Evolutionary conservation across 148 eudicot genomes (phyloP).

Genomic region (Spergularia marina): DNA sequence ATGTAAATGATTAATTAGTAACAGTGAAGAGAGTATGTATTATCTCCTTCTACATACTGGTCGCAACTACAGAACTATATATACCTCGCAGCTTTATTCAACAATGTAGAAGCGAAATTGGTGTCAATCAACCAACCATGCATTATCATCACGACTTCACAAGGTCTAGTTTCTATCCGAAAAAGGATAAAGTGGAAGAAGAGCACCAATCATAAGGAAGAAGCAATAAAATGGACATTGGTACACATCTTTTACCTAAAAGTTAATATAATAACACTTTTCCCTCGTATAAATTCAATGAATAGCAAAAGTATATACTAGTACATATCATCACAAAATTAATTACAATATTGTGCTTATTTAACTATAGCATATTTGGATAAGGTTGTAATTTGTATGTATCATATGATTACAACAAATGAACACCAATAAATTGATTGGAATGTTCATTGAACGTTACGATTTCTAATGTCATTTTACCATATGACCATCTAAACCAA

Average conservation of each 20-base stretch:
- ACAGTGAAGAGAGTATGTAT: too few relatives aligned
- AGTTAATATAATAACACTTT: too few relatives aligned
- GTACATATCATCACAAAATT: background rate
- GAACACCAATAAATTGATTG: too few relatives aligned
- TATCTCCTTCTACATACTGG: too few relatives aligned
- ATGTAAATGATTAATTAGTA: too few relatives aligned
- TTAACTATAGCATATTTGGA: background rate
- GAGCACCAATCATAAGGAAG: background rate
- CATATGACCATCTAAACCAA: background rate
- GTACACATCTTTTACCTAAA: too few relatives aligned
- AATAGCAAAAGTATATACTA: background rate
- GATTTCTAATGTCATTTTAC: too few relatives aligned
- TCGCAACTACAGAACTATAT: too few relatives aligned
- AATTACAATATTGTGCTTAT: background rate
- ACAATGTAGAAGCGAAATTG: background rate
- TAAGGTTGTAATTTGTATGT: background rate
- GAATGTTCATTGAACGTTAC: too few relatives aligned
- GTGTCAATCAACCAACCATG: background rate
- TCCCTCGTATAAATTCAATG: background rate
- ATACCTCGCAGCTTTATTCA: too few relatives aligned
- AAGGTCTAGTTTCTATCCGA: background rate
- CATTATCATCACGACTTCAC: constrained; percentile 5
- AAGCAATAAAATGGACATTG: background rate
- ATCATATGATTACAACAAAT: too few relatives aligned
- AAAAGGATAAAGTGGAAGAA: background rate